Base-by-base conservation (phyloP, 352 stramenopile species). In the Pythium guiyangense region DNA sequence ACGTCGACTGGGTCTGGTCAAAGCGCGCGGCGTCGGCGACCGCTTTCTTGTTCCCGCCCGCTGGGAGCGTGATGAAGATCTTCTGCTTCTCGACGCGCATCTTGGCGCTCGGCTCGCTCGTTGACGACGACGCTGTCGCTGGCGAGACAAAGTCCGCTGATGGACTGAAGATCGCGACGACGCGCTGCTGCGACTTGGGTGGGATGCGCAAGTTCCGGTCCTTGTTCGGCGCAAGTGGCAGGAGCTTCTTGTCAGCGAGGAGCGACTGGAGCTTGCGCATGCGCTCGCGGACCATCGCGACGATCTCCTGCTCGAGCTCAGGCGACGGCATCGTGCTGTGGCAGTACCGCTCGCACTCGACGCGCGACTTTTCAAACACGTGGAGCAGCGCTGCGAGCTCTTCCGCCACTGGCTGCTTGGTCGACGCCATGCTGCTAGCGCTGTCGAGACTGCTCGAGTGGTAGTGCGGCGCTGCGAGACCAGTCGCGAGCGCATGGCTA, bases 21-120 rank as follows among this genome's bases (percentile, higher is more conserved):
- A 85, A 79, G 17, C 75, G 78, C 27, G 67, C 52, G 39, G 69
- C 73, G 64, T 89, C 79, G 0, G 68, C 65, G 37, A 87, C 67
- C n/a, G 79, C 79, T 54, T 90, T 92, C 40, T 93, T 93, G 61
- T 94, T 95, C 1, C 84, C 86, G 45, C 86, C 86, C 47, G 86
- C 79, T 4, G 86, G 86, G 15, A 96, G 67, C 40, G 86, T 92
- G 53, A 96, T 90, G 59, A 92, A 86, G 49, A 96, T 80, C 52
- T 94, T 94, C 56, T 92, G 81, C 54, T 94, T 96, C 52, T 96
- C 86, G 27, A 94, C 71, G 44, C 81, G 72, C 39, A 79, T 66
- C 56, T 94, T 96, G 14, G 67, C 59, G 2, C 74, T 57, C 52
- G 89, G 79, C 31, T 74, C 67, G 15, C 45, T 66, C 20, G n/a